Evolutionary conservation across 257 asterid species (phyloP), one percentile per base, ranked within the genome.

Genomic region (Catharanthus roseus): DNA sequence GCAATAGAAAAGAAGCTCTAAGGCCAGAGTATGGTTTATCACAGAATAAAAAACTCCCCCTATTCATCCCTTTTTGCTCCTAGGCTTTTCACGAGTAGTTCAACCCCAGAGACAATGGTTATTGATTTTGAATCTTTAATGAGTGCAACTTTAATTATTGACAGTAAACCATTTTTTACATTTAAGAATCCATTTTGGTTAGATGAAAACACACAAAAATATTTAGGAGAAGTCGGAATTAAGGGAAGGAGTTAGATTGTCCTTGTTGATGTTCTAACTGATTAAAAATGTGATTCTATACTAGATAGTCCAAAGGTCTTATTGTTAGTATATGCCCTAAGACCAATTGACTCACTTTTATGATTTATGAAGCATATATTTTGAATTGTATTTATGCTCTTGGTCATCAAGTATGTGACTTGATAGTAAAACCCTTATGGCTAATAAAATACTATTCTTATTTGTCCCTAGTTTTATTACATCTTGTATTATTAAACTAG

Each of bases 61-160:
- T 38, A 73, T 72, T 79, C 88, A 55, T 84, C 97, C 33, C 66
- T 86, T 38, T 84, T 92, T 73, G 69, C 95, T 19, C 95, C 95
- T 19, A 87, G 87, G 81, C 71, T 88, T 77, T 83, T 90, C 60
- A 80, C 79, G 72, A 71, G 86, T 73, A 70, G 85, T 72, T 82
- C 85, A 69, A 53, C 73, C 6, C 73, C 87, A 3, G 88, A 85
- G 82, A 74, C 79, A 19, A 72, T 74, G 42, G 42, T 38, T 24
- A 6, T 58, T 72, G 96, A 86, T 29, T 63, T 85, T 67, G 96
- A 90, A 58, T 78, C 90, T 70, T 66, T 71, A 49, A 80, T 77
- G 80, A 80, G 95, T 70, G 96, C 98, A 16, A 89, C 96, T 75
- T 92, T 96, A 71, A 87, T 88, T 45, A 93, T 89, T 74, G 96